Base-by-base conservation (phyloP, 768 basidiomycete species). In the Daedaleopsis nitida region DNA sequence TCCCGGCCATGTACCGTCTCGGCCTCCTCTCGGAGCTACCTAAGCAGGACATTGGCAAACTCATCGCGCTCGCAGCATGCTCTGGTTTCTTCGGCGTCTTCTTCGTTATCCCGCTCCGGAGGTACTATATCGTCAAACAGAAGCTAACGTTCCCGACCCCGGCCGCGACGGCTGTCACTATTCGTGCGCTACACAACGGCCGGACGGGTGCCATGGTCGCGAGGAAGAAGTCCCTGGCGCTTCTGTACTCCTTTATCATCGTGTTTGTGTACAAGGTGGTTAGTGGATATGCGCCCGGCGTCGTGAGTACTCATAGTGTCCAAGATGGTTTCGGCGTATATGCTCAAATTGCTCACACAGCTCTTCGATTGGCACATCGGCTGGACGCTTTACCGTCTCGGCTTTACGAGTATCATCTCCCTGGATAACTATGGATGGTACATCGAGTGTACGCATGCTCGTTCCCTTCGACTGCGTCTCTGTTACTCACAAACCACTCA, bases 351-450 rank as follows among this genome's bases (percentile, higher is more conserved):
- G 37, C 19, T 0, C 11, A 7, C 3, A 32, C 56, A 82, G 81
- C 68, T 82, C 17, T 85, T 79, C 66, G 86, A 87, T 66, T 87
- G 84, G 85, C 86, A 87, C 64, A 78, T 85, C 53, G 85, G 84
- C 58, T 86, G 84, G 81, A 81, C 82, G 17, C 74, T 86, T 21
- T 85, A 78, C 70, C 77, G 82, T 45, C 65, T 86, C 24, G 86
- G 84, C n/a, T 86, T 83, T 75, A 82, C 79, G 13, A 78, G 79
- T 63, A 84, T 86, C 69, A 86, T 87, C 63, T 74, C 74, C 13
- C 71, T 85, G 53, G 86, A 86, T 52, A 85, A 85, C 68, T 85
- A 78, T 59, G 83, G 85, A 21, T 86, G 84, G 82, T 76, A 69
- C 52, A 74, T 84, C 58, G 81, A 84, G 66, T 80, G 83, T 83